Base-by-base conservation (phyloP, 176 grass and related monocot genomes). In the Alopecurus myosuroides region DNA sequence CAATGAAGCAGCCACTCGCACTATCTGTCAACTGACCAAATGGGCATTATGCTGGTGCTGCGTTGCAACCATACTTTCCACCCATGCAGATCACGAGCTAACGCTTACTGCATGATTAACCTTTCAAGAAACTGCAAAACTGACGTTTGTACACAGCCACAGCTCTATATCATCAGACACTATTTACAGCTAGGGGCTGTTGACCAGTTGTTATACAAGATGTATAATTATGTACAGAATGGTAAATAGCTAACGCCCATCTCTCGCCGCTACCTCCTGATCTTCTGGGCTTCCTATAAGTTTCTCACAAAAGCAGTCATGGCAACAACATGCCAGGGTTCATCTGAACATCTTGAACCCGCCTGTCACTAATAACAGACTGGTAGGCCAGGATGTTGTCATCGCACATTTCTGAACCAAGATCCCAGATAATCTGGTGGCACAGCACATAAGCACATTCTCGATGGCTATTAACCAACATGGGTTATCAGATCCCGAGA, bases 401-500 rank as follows among this genome's bases (percentile, higher is more conserved):
- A 83, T n/a, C 13, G 2, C 19, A 12, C 26, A 19, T 29, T 51
- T 82, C 70, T 50, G 56, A 6, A 39, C 11, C 29, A 22, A 77
- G 70, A 46, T 77, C 53, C 65, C 2, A 35, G 15, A 73, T 73
- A 65, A 30, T 44, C 20, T 64, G 7, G 26, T 53, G 31, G 5
- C 20, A 56, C 63, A 82, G 25, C 63, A 62, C 51, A 89, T 56
- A 13, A 77, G 35, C 3, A 73, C 78, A 73, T 78, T 71, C 26
- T 55, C 45, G 71, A 86, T 57, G 66, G 56, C 62, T 67, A 69
- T 25, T 79, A 53, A 77, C 26, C 53, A 78, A 11, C 52, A 64
- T 42, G 7, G 56, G 20, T 5, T 36, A 26, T 92, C 78, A 90
- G 51, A 92, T 77, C 35, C 78, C 78, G 2, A 92, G 74, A 86